Percentiles rank a stretch among this genome's conserved stretches.
phyloP scores from a whole-genome alignment of 2,329 filamentous ascomycete species.

The Nothophaeocryptopus gaeumannii region DNA sequence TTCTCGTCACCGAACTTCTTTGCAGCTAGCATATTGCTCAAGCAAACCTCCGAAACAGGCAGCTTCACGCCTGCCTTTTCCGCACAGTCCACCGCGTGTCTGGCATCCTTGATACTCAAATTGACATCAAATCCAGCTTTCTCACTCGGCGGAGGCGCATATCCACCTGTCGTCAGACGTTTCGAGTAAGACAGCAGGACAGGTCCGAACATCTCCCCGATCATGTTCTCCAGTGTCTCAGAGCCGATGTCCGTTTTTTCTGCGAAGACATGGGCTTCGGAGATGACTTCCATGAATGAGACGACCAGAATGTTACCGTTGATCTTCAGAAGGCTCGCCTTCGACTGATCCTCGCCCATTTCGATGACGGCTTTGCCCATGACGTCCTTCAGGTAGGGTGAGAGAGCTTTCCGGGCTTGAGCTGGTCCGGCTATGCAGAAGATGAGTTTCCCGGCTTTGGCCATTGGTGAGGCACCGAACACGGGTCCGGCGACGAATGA shows the following conservation, averaged over 20 bases:
- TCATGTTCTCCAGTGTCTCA: slow-evolving; percentile 42
- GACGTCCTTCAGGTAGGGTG: slow-evolving; percentile 43
- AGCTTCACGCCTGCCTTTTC: slow-evolving; percentile 9
- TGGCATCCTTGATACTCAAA: slow-evolving; percentile 17
- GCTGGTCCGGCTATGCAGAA: slow-evolving; percentile 43
- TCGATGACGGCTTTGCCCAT: slow-evolving; percentile 44
- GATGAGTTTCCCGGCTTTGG: slow-evolving; percentile 46
- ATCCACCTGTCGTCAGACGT: slow-evolving; percentile 44
- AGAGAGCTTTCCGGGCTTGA: slow-evolving; percentile 27
- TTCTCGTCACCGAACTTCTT: slow-evolving; percentile 2
- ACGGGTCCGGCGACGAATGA: slow-evolving; percentile 39
- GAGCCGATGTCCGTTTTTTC: slow-evolving; percentile 46
- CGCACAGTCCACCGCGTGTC: slow-evolving; percentile 16
- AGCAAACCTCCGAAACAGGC: slow-evolving; percentile 9
- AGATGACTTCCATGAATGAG: slow-evolving; percentile 46
- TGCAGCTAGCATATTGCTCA: slow-evolving; percentile 16
- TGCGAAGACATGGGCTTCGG: slow-evolving; percentile 47
- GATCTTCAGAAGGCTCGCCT: slow-evolving; percentile 46
- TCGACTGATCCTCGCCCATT: slow-evolving; percentile 44
- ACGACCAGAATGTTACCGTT: slow-evolving; percentile 46
- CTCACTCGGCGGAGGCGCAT: slow-evolving; percentile 37
- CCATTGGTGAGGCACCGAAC: slow-evolving; percentile 45
- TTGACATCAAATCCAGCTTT: slow-evolving; percentile 16
- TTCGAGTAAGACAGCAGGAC: slow-evolving; percentile 1
- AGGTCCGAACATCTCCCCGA: slow-evolving; percentile 37